Evolutionary conservation across 352 stramenopile genomes (phyloP), one percentile per base, ranked within the genome.

Genomic region (Globisporangium cylindrosporum): DNA sequence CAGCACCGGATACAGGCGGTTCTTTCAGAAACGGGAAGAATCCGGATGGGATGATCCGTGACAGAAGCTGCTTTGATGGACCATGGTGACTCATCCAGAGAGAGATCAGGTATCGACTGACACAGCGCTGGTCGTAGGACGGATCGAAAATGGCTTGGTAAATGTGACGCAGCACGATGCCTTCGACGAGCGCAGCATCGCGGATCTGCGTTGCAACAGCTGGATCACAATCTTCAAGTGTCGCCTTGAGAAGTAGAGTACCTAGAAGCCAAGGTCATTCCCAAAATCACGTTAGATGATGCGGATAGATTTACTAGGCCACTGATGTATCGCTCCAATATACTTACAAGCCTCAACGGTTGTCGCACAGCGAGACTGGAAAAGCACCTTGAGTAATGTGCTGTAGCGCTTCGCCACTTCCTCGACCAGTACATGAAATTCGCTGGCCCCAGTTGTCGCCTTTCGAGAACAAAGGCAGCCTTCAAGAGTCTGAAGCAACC

Each of bases 21-120:
- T 97, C 92, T 25, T 94, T 90, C 29, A 99, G 73, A 63, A 94
- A 91, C 32, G 81, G 66, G 22, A 98, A 80, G 68, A 99, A 95
- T 0, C 94, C 96, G 2, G 72, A 57, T 14, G 97, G 96, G 6
- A 99, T 79, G 41, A 98, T 97, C 9, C 93, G 81, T 12, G 80
- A 73, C 29, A 99, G 71, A 4, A 99, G 77, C 65, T 91, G 84
- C 63, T 98, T 98, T 46, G 94, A 97, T 36, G 81, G 71, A 32
- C 79, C 73, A 55, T 97, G 84, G 61, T 97, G 90, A 53, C 89
- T 96, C 86, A 98, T 96, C 94, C 94, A 99, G 12, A 98, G 72
- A 18, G 91, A 97, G 20, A 98, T 95, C n/a, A 99, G 71, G 76
- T 98, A 98, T 41, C 96, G 88, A 67, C 84, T 97, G 8, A 99